These are phyloP conservation scores for Phytophthora fragariae DNA, from an alignment of 352 stramenopile species.

Conservation along the genomic window DNA sequence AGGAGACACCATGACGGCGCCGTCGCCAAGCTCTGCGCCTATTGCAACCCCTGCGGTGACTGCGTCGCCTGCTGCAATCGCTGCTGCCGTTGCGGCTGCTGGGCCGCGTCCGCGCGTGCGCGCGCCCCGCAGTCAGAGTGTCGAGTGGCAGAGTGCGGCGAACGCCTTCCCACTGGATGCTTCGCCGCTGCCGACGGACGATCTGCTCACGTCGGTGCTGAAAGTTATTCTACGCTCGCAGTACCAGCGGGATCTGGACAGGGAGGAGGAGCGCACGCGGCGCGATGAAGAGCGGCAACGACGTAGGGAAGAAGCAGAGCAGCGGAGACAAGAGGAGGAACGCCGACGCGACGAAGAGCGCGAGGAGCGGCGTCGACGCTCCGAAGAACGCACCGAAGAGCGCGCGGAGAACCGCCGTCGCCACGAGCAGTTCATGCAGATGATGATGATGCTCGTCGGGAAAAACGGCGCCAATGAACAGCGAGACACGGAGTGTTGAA, in stretches of 20 bases:
- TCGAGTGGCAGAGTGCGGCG: conserved; percentile 35
- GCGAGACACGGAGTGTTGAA: conserved; percentile 31
- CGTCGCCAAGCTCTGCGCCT: neutral
- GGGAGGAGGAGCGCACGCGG: conserved; percentile 39
- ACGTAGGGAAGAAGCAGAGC: conserved; percentile 36
- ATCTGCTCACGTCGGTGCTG: conserved; percentile 43
- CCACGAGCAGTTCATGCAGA: conserved; percentile 53
- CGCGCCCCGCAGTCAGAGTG: neutral
- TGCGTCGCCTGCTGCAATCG: conserved; percentile 4
- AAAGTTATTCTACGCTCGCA: conserved; percentile 47
- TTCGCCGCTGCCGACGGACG: conserved; percentile 32
- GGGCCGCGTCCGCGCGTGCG: conserved; percentile 16
- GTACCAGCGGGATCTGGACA: conserved; percentile 47
- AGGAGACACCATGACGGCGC: neutral
- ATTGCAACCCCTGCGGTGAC: neutral
- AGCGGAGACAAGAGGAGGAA: conserved; percentile 43
- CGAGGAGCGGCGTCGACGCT: conserved; percentile 37
- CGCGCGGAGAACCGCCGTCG: conserved; percentile 43
- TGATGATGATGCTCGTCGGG: conserved; percentile 45
- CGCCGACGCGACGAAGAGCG: conserved; percentile 47
- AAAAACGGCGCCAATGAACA: conserved; percentile 31
- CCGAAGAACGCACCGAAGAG: conserved; percentile 42
- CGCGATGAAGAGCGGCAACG: conserved; percentile 41
- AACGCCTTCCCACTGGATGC: conserved; percentile 28
- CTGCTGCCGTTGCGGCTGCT: conserved; percentile 9